Conservation (phyloP, 2,329 filamentous ascomycete genomes). For the Herpotrichia juniperi region DNA sequence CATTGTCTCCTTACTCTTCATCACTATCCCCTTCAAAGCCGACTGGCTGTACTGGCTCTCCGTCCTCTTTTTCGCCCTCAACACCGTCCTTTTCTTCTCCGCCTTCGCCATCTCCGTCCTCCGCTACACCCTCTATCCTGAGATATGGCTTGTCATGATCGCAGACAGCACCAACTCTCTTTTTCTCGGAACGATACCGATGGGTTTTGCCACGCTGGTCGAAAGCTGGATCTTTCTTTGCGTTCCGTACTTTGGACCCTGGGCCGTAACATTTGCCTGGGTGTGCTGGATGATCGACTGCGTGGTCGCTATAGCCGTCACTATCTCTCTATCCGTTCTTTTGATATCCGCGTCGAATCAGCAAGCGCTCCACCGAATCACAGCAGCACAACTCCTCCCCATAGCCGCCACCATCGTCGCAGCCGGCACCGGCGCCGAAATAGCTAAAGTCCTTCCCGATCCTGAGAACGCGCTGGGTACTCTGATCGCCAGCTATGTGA, state of each 20-base stretch:
- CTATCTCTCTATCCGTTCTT: constrained; percentile 56
- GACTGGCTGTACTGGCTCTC: constrained; percentile 62
- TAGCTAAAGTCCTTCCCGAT: constrained; percentile 66
- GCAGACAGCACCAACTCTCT: constrained; percentile 69
- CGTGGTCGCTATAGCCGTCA: constrained; percentile 52
- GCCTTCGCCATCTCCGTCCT: constrained; percentile 62
- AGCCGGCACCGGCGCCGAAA: constrained; percentile 66
- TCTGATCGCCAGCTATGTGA: constrained; percentile 68
- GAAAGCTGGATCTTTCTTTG: constrained; percentile 69
- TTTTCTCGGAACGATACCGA: constrained; percentile 71
- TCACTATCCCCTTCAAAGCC: constrained; percentile 66
- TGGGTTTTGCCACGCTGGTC: constrained; percentile 72
- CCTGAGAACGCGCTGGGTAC: constrained; percentile 64
- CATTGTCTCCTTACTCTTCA: constrained; percentile 67
- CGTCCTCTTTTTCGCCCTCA: not conserved
- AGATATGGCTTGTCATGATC: constrained; percentile 71
- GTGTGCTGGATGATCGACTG: constrained; percentile 58
- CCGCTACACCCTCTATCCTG: constrained; percentile 69
- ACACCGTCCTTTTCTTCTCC: constrained; percentile 56
- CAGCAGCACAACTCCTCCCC: constrained; percentile 68
- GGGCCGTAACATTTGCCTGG: constrained; percentile 57
- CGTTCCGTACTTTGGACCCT: constrained; percentile 64
- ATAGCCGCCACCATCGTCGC: constrained; percentile 72
- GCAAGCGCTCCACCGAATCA: constrained; percentile 56
- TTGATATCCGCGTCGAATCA: constrained; percentile 55